phyloP scores from a whole-genome alignment of 1,284 basidiomycete species.

The Papiliotrema fonsecae region DNA sequence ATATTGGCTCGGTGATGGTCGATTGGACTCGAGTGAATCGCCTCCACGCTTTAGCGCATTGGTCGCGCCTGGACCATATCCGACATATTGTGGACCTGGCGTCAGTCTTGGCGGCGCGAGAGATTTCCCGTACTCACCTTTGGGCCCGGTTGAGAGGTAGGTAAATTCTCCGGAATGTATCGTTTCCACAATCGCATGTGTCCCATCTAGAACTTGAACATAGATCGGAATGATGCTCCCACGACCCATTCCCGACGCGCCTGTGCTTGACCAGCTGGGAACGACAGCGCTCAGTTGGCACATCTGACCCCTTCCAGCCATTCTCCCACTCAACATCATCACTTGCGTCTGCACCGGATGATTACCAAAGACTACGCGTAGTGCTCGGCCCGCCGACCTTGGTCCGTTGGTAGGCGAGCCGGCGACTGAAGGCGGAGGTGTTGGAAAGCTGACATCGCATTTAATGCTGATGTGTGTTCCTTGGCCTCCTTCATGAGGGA shows the following conservation, averaged over 20 bases:
- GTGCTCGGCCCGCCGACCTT: conserved; percentile 11
- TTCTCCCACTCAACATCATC: conserved; percentile 9
- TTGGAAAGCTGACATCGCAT: conserved; percentile 28
- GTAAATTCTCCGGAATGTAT: conserved; percentile 32
- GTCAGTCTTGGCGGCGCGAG: neutral
- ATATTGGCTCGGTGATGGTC: conserved; percentile 17
- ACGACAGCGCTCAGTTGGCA: conserved; percentile 25
- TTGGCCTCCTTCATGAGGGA: conserved; percentile 24
- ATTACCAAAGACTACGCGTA: conserved; percentile 32
- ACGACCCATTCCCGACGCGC: conserved; percentile 10
- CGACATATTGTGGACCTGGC: neutral
- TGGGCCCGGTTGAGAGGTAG: conserved; percentile 15
- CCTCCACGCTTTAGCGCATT: conserved; percentile 22
- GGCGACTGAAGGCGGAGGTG: conserved; percentile 3
- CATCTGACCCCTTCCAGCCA: conserved; percentile 17
- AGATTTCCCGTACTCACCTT: conserved; percentile 13
- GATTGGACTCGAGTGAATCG: conserved; percentile 18
- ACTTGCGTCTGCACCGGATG: conserved; percentile 33
- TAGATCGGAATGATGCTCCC: conserved; percentile 25
- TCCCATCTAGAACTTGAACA: conserved; percentile 33
- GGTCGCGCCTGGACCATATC: neutral
- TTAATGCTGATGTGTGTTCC: conserved; percentile 28
- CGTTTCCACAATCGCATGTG: conserved; percentile 27
- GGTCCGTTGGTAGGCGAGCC: neutral
- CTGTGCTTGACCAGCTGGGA: conserved; percentile 22